Base-by-base conservation (phyloP, 2,329 filamentous ascomycete species). In the Fusarium newnesense region DNA sequence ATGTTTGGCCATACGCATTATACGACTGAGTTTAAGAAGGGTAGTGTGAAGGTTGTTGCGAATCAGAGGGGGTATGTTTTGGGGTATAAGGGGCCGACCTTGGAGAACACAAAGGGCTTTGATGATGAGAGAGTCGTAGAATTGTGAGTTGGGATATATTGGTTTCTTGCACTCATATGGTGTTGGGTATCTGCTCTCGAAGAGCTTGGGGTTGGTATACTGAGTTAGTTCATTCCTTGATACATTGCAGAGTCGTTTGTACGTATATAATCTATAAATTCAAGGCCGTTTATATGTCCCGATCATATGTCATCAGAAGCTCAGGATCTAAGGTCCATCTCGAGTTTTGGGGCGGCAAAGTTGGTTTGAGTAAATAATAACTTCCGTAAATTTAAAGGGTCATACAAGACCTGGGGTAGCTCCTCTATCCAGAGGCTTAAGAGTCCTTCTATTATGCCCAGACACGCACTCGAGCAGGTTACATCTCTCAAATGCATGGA, bases 1-100 rank as follows among this genome's bases (percentile, higher is more conserved):
- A 81, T 85, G 52, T 86, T 87, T 81, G 87, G 85, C 1, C 85
- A 87, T 64, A 87, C 85, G 2, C 85, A 87, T 72, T 85, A 81
- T 66, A 84, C 82, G 7, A 84, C 81, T 5, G 77, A 83, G 54
- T 78, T 83, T 13, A 54, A 70, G 39, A 69, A 73, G 36, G 66
- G 79, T 7, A 81, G 82, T 2, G 79, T 84, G 3, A 78, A 77
- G 40, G 56, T 87, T n/a, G 78, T 86, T 53, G 79, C 81, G 10
- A 87, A 87, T 54, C 85, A 87, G 78, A 78, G 84, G n/a, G 84
- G 84, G 7, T 85, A 85, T 69, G 79, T 83, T 11, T 52, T 83
- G 42, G 76, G 76, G 6, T 73, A 69, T 6, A 67, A 73, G 34
- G 76, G 76, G 5, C 74, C 74, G 30, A 63, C 74, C 11, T 46